Base-by-base conservation (phyloP, 164 flowering plant species). In the Vitis vinifera region DNA sequence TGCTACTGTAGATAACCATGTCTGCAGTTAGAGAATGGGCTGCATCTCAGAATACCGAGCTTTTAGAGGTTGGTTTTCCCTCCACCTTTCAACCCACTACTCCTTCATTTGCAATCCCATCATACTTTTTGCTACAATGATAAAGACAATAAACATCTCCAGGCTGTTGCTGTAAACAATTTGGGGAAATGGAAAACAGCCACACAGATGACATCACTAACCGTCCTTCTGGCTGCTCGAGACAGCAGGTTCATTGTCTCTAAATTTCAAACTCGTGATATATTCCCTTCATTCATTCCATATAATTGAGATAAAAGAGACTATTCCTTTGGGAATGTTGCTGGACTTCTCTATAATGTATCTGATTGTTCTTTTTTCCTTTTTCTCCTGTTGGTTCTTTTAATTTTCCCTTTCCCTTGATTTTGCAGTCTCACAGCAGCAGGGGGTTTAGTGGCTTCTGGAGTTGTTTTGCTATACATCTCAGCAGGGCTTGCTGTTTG, bases 1-100 rank as follows among this genome's bases (percentile, higher is more conserved):
- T 56, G 31, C 15, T 53, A 65, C 10, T 77, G 81, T 82, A 96
- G 99, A 96, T 96, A 79, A 96, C 99, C 10, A 96, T 96, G 97
- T 93, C 99, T 6, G 98, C 98, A 14, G 97, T 96, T 30, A 87
- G 99, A 75, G 99, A 96, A 86, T 96, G 99, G 99, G 99, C 99
- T 77, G 99, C 99, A 65, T 93, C 98, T 70, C 94, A 90, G 79
- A 81, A 83, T 76, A 62, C 75, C 63, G 87, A 81, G 82, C 90
- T 96, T 78, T 78, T 83, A 67, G 93, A 91, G 99, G 99, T 95
- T 63, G 61, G 68, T 71, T 71, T 23, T 68, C 67, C 53, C 8
- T 10, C 52, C 29, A 48, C 63, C 27, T 53, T 9, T 49, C 27
- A 10, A 14, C 19, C 30, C 49, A 5, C 14, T 62, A 15, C 65